Base-by-base conservation (phyloP, 1,284 basidiomycete genomes). In the Malassezia caprae region DNA sequence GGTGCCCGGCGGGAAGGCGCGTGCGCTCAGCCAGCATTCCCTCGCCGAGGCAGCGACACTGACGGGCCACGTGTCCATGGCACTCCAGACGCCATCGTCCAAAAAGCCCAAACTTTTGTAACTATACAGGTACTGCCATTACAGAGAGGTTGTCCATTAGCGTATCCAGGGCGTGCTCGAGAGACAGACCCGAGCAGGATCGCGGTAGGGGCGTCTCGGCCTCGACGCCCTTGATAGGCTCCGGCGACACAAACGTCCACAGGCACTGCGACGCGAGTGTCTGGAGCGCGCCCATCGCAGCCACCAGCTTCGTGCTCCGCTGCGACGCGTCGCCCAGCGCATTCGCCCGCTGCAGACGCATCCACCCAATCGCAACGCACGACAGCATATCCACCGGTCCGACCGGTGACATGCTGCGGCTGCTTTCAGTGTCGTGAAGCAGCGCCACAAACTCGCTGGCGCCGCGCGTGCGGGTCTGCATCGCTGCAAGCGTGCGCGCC, bases 1-100 rank as follows among this genome's bases (percentile, higher is more conserved):
- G 4, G 24, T 27, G 13, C 63, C 63, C 3, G 61, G 62, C 1
- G 41, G 28, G 2, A 35, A 51, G 7, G 59, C 56, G 5, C n/a
- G 4, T 5, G 15, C 17, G 23, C 51, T 53, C 15, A 11, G 23
- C 10, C 44, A 34, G 28, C 30, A 40, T 23, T 11, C 27, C 27
- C 32, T 45, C 6, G 8, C 6, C 12, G 42, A 52, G 8, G 51
- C 51, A 11, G 13, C 31, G 31, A 31, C 43, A 8, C 32, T 52
- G 2, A 31, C 10, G 15, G 51, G 24, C 43, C 23, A 10, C 6
- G 43, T 51, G 13, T 35, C 21, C 30, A 6, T 51, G 19, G 19
- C 44, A 15, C 39, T 44, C 8, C 30, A 39, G 7, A 21, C 46
- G 35, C 46, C n/a, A 32, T 3, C 12, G 3, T 19, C 17, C 12